A percentile compares a stretch with the other conserved stretches of the same genome.
Conservation (phyloP, 306 rosid species). For the Casuarina equisetifolia region DNA sequence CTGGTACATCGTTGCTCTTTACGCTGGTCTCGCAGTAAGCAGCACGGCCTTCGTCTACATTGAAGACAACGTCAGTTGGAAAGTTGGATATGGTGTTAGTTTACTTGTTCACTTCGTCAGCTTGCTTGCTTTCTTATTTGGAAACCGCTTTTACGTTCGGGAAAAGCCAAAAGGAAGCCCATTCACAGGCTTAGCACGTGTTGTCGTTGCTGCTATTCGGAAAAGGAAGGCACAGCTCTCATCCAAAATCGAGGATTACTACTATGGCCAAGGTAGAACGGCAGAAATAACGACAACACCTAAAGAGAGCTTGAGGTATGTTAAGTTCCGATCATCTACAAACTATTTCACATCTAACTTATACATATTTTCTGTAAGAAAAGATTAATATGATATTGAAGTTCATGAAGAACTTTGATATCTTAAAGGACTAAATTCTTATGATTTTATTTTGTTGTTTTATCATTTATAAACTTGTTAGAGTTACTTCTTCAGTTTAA, state of each 20-base stretch:
- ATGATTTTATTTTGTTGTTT: too few species aligned
- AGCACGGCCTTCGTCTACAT: slow-evolving; percentile 24
- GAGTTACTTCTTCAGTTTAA: too few species aligned
- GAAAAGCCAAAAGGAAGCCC: slow-evolving; percentile 30
- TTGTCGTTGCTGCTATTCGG: slow-evolving; percentile 18
- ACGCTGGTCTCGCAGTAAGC: not conserved
- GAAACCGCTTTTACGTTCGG: slow-evolving; percentile 19
- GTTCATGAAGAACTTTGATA: too few species aligned
- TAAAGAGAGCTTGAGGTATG: slow-evolving; percentile 34
- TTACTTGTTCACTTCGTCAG: slow-evolving; percentile 2
- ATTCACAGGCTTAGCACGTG: slow-evolving; percentile 8
- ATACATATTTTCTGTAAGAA: too few species aligned
- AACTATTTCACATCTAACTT: too few species aligned
- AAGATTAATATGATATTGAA: too few species aligned
- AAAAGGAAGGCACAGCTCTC: slow-evolving; percentile 24
- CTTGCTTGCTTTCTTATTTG: slow-evolving; percentile 6
- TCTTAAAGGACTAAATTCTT: too few species aligned
- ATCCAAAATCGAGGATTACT: slow-evolving; percentile 22
- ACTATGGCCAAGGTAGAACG: slow-evolving; percentile 15
- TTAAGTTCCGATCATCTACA: not conserved
- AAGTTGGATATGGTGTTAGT: slow-evolving; percentile 19
- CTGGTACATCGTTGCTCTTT: slow-evolving; percentile 28
- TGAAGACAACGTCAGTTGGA: slow-evolving; percentile 27
- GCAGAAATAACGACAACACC: not conserved
- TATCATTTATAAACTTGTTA: too few species aligned